These are phyloP conservation scores for Metschnikowia continentalis DNA, from an alignment of 805 yeast species.

Conservation along the genomic window DNA sequence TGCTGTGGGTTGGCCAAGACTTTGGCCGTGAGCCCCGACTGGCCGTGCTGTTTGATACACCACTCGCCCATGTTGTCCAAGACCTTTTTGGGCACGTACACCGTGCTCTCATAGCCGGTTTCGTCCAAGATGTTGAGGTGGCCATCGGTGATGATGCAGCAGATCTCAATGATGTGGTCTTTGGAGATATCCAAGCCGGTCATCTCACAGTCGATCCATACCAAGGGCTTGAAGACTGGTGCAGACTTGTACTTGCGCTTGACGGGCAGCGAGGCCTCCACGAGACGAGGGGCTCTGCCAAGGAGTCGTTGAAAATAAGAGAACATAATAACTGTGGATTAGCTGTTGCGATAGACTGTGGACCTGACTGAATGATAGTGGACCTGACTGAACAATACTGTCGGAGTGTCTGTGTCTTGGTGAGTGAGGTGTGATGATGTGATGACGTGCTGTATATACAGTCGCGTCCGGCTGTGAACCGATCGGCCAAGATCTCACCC, in stretches of 20 bases:
- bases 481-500: too few relatives aligned
- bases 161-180: conserved; percentile 86
- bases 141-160: conserved; percentile 87
- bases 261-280: conserved; percentile 9
- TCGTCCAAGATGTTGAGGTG: conserved; percentile 65
- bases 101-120: conserved; percentile 74
- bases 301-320: conserved; percentile 11
- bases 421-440: too few relatives aligned
- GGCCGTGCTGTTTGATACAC: conserved; percentile 81
- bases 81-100: conserved; percentile 58
- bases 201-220: conserved; percentile 99
- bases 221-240: conserved; percentile 42
- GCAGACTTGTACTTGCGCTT: conserved; percentile 10
- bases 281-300: conserved; percentile 8
- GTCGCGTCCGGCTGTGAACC: too few relatives aligned
- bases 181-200: conserved; percentile 82
- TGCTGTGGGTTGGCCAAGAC: conserved; percentile 52
- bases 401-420: too few relatives aligned
- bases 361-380: neutral
- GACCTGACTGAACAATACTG: too few relatives aligned
- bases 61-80: conserved; percentile 80
- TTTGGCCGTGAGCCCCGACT: conserved; percentile 69
- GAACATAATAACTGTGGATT: conserved; percentile 8
- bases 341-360: neutral
- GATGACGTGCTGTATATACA: too few relatives aligned